Evolutionary conservation across 2,329 filamentous ascomycete genomes (phyloP), one percentile per base, ranked within the genome.

Genomic region (Camptophora hylomeconis): DNA sequence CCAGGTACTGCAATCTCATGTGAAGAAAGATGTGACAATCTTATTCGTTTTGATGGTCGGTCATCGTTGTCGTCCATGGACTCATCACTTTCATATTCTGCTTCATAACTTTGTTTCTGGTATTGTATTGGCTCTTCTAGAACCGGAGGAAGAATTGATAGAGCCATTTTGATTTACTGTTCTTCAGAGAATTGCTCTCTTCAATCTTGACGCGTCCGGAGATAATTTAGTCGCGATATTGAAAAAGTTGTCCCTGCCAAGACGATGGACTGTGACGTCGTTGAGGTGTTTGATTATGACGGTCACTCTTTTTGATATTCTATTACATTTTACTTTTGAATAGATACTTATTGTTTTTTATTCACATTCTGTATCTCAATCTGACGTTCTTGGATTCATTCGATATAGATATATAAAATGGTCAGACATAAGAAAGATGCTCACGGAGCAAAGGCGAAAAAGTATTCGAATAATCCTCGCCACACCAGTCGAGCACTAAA

Each of bases 351-450:
- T n/a, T n/a, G n/a, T n/a, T n/a, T n/a, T n/a, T n/a, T n/a, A n/a
- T n/a, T n/a, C n/a, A n/a, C n/a, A n/a, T n/a, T n/a, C n/a, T n/a
- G n/a, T n/a, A n/a, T n/a, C n/a, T n/a, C n/a, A n/a, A n/a, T n/a
- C n/a, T n/a, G n/a, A n/a, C n/a, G n/a, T n/a, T n/a, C n/a, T n/a
- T n/a, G n/a, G n/a, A n/a, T n/a, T n/a, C n/a, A n/a, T n/a, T n/a
- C n/a, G n/a, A n/a, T n/a, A n/a, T n/a, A n/a, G n/a, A n/a, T n/a
- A n/a, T n/a, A n/a, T n/a, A n/a, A n/a, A n/a, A 94, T 93, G 86
- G 84, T 94, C 31, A 82, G 87, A 36, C 87, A 94, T 59, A 95
- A 94, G 61, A 95, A 95, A 58, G 86, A 94, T 57, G 69, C 69
- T 45, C 72, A 75, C 50, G 64, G 69, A 31, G 67, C 67, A 44